A percentile compares a stretch with the other conserved stretches of the same genome.
Conservation (phyloP, 352 stramenopile species). For the Phytophthora lateralis region DNA sequence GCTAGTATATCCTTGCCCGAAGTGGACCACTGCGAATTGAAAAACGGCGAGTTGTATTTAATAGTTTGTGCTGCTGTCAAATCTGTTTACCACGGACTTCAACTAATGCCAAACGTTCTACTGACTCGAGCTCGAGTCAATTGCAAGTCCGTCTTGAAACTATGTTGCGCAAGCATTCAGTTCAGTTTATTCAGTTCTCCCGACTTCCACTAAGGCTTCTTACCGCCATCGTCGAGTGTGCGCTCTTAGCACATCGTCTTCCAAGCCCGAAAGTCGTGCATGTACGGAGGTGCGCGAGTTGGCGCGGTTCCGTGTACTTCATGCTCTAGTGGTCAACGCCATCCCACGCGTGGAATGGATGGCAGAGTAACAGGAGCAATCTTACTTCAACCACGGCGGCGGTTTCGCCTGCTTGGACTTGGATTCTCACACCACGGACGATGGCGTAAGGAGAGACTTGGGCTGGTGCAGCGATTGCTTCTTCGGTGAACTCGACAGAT, state of each 20-base stretch:
- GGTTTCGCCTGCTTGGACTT: slow-evolving; percentile 24
- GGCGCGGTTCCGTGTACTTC: slow-evolving; percentile 24
- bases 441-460: slow-evolving; percentile 52
- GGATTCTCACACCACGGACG: slow-evolving; percentile 56
- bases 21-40: too few relatives aligned
- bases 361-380: slow-evolving; percentile 10
- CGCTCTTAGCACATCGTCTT: slow-evolving; percentile 21
- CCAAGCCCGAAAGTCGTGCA: slow-evolving; percentile 22
- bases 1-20: too few relatives aligned
- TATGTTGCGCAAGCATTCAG: slow-evolving; percentile 30
- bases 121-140: too few relatives aligned
- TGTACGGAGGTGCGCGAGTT: slow-evolving; percentile 26
- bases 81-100: not conserved
- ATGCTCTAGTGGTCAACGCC: slow-evolving; percentile 17
- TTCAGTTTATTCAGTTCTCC: slow-evolving; percentile 41
- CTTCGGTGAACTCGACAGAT: slow-evolving; percentile 35
- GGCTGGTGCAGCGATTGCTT: slow-evolving; percentile 52
- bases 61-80: too few relatives aligned
- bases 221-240: slow-evolving; percentile 25
- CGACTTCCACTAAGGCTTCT: slow-evolving; percentile 29
- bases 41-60: too few relatives aligned
- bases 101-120: too few relatives aligned
- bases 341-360: slow-evolving; percentile 3
- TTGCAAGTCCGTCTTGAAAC: not conserved
- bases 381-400: slow-evolving; percentile 13